Base-by-base conservation (phyloP, 306 rosid species). In the Prunus dulcis region DNA sequence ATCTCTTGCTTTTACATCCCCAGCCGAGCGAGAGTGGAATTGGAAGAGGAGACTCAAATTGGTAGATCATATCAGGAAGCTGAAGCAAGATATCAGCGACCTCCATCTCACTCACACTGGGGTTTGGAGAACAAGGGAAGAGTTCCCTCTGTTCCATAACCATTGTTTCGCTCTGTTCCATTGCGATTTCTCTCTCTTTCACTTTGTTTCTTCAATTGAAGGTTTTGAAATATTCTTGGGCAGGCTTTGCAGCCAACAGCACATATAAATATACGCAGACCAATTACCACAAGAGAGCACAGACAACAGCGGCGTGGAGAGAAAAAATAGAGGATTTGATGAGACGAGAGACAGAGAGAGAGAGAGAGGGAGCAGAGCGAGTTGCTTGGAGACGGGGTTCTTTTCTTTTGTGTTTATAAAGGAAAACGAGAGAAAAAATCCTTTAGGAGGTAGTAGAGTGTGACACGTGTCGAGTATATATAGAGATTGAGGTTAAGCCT, bases 1-100 rank as follows among this genome's bases (percentile, higher is more conserved):
- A 92, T 90, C 97, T 89, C 86, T 32, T 84, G 63, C 67, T 68
- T 19, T 51, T 85, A 41, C 41, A 1, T 2, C 87, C 81, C 97
- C 97, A 90, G 0, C 49, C 32, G 38, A 61, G 38, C 19, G 9
- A 3, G 72, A 46, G 62, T 3, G 65, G 51, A 49, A 76, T 68
- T 20, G 64, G 53, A 41, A 28, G 12, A 23, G 6, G 20, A 18
- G 14, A 8, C 11, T 74, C 76, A 2, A 22, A 79, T 66, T 82
- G 15, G 5, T 49, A 28, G 67, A 82, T 28, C 6, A 73, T 72
- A 15, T 18, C 47, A 14, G 77, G 69, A 1, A 90, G 57, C 0
- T 65, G 22, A 4, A 66, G 1, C 52, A 92, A 82, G 81, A 83
- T 85, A 45, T 80, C 74, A 12, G 82, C 73, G 17, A 83, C 84